Conservation (phyloP, 768 basidiomycete genomes). For the Agaricus bisporus region DNA sequence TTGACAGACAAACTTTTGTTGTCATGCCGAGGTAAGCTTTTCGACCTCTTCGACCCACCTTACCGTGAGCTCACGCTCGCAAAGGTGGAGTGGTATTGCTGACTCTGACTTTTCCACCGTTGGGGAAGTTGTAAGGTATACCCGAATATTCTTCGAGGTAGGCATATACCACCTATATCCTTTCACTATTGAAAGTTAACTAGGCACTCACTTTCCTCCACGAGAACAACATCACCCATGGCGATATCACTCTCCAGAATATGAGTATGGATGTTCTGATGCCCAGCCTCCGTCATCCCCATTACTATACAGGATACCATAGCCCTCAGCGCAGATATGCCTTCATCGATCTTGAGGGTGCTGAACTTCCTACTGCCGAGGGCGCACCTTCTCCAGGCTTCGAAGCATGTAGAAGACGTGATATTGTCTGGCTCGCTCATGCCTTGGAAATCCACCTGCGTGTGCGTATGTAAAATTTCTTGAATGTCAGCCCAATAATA, state of each 20-base stretch:
- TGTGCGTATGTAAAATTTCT: no score
- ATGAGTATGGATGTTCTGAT: neutral
- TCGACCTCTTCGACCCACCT: no score
- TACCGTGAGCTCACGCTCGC: no score
- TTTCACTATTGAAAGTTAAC: neutral
- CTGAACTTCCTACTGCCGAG: neutral
- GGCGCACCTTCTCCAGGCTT: neutral
- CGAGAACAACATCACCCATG: neutral
- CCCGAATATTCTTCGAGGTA: neutral
- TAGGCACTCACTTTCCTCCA: neutral
- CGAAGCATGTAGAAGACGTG: neutral
- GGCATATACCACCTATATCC: neutral
- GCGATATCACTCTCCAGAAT: neutral
- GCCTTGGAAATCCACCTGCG: no score
- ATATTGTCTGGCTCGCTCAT: no score
- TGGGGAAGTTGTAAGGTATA: neutral
- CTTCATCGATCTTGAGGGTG: neutral
- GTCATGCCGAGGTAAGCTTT: neutral
- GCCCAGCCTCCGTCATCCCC: neutral
- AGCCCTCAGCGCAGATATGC: neutral
- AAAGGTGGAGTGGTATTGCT: neutral
- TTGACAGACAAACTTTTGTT: neutral
- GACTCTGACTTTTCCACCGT: neutral
- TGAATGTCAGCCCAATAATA: no score
- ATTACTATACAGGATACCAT: neutral